A percentile compares a stretch with the other conserved stretches of the same genome.
Conservation (phyloP, 805 yeast genomes). For the Kazachstania bromeliacearum region DNA sequence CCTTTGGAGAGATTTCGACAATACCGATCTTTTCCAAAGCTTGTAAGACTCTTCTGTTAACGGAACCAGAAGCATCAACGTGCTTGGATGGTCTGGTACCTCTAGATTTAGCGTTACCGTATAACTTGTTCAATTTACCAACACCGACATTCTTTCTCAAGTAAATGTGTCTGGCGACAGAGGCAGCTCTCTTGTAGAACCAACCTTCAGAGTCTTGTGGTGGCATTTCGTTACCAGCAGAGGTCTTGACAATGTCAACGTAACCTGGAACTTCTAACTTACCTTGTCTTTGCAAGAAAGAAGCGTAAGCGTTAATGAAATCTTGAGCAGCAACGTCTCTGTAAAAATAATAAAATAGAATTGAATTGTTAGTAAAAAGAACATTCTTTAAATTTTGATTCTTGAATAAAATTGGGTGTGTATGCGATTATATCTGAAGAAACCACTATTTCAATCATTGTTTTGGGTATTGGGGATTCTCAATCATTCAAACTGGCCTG, state of each 20-base stretch:
- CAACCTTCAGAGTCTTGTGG: conserved; percentile 99
- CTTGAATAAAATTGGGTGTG: too few relatives aligned
- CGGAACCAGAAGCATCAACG: conserved; percentile 97
- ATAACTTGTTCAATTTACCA: conserved; percentile 96
- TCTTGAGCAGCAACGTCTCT: conserved; percentile 99
- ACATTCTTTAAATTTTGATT: conserved; percentile 5
- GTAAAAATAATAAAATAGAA: conserved; percentile 20
- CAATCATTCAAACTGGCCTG: too few relatives aligned
- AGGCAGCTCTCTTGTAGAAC: conserved; percentile 99
- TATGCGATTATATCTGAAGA: too few relatives aligned
- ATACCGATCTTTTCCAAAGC: conserved; percentile 97
- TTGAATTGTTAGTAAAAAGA: conserved; percentile 17
- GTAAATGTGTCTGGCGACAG: conserved; percentile 99
- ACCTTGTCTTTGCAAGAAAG: conserved; percentile 99
- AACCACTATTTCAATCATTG: too few relatives aligned
- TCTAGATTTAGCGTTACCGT: conserved; percentile 99
- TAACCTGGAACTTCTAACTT: conserved; percentile 99
- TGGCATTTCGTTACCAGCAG: conserved; percentile 97
- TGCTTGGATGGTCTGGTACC: conserved; percentile 98
- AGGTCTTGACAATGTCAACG: conserved; percentile 99
- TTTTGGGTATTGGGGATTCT: too few relatives aligned
- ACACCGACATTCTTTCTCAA: conserved; percentile 99
- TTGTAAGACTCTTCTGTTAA: conserved; percentile 97
- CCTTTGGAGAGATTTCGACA: conserved; percentile 90
- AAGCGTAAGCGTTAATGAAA: conserved; percentile 98